Evolutionary conservation across 108 stramenopile genomes (phyloP).

Genomic region (Poteriospumella lacustris): DNA sequence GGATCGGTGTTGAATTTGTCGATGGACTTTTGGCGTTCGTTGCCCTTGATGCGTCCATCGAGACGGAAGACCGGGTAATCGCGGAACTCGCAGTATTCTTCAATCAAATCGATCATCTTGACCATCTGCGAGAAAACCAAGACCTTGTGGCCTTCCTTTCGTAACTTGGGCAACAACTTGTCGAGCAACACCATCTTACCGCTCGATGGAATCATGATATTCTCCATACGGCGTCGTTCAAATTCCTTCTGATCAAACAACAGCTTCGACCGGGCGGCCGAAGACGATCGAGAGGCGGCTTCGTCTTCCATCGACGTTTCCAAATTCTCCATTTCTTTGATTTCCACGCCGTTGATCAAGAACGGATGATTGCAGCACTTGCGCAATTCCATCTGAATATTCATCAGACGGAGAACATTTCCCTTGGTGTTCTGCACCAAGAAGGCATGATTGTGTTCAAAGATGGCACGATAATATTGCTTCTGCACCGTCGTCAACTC

Average conservation of each 20-base stretch:
- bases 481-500: conserved; percentile 96
- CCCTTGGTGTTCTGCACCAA: conserved; percentile 51
- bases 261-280: not conserved
- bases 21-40: conserved; percentile 93
- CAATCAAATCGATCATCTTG: conserved; percentile 86
- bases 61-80: conserved; percentile 79
- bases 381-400: conserved; percentile 97
- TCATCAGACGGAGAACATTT: conserved; percentile 85
- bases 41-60: conserved; percentile 79
- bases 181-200: conserved; percentile 98
- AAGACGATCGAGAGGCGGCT: not conserved
- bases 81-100: conserved; percentile 84
- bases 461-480: conserved; percentile 84
- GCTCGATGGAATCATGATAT: conserved; percentile 73
- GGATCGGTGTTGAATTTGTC: conserved; percentile 85
- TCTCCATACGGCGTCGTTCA: conserved; percentile 50
- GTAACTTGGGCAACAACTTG: conserved; percentile 94
- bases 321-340: conserved; percentile 76
- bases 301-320: conserved; percentile 58
- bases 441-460: conserved; percentile 90
- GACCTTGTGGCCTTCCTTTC: conserved; percentile 90
- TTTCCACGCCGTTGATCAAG: conserved; percentile 85
- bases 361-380: conserved; percentile 99
- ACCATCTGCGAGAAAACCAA: conserved; percentile 89
- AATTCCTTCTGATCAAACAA: not conserved